phyloP scores from a whole-genome alignment of 371 early-diverging fungal genomes.

The Mortierella sp. region DNA sequence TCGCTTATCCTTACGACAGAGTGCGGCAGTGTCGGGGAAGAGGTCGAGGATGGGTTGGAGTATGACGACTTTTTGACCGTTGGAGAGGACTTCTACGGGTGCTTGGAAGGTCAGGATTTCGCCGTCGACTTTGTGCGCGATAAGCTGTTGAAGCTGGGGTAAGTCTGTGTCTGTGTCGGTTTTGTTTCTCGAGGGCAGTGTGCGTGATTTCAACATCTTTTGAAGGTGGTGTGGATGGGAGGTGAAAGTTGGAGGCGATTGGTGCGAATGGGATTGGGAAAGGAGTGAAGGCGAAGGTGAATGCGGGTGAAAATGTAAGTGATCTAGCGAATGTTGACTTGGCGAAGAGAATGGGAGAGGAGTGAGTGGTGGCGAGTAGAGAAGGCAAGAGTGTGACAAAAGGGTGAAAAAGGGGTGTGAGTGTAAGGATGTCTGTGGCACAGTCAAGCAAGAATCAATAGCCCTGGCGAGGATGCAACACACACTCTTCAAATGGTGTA shows the following conservation, averaged over 20 bases:
- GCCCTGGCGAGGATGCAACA: background rate
- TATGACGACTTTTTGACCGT: constrained; percentile 14
- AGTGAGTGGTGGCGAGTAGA: background rate
- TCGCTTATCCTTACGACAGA: constrained; percentile 5
- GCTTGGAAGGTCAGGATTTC: constrained; percentile 25
- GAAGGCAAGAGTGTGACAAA: background rate
- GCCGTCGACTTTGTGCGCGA: constrained; percentile 17
- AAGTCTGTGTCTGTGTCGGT: too few species aligned
- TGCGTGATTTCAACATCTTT: background rate
- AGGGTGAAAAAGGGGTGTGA: background rate
- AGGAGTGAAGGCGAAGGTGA: background rate
- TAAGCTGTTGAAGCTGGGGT: background rate
- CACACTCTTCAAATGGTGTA: background rate
- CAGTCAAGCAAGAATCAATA: background rate
- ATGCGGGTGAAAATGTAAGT: background rate
- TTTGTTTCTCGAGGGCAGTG: background rate
- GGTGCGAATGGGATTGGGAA: background rate
- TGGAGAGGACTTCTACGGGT: constrained; percentile 10
- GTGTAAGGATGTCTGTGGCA: background rate
- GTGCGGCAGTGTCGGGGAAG: constrained; percentile 24
- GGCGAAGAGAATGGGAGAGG: background rate
- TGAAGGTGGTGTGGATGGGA: background rate
- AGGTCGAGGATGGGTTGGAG: constrained; percentile 28
- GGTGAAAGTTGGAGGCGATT: background rate
- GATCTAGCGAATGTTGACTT: background rate